Percentiles rank a stretch among this genome's conserved stretches.
Evolutionary conservation across 2,329 filamentous ascomycete species (phyloP).

Genomic region (Penicillium rolfsii): DNA sequence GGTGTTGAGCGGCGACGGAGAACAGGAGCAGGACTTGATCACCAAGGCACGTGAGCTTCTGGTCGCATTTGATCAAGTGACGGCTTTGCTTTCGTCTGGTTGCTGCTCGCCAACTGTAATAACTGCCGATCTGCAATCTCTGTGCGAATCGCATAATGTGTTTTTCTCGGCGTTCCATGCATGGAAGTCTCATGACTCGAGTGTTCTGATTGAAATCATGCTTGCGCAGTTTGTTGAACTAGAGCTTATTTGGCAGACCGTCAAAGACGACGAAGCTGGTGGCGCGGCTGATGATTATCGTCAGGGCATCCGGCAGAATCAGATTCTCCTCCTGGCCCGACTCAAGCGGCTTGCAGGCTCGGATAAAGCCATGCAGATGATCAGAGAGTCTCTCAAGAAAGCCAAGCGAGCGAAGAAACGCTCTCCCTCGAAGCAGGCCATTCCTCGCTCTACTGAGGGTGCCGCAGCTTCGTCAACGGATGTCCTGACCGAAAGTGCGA

Average conservation of each 20-base stretch:
- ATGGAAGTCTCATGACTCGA: slow-evolving; percentile 67
- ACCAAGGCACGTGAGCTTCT: slow-evolving; percentile 63
- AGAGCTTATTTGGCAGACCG: slow-evolving; percentile 68
- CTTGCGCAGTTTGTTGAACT: slow-evolving; percentile 67
- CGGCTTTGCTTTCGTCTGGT: slow-evolving; percentile 53
- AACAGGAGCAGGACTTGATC: slow-evolving; percentile 65
- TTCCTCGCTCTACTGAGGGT: slow-evolving; percentile 58
- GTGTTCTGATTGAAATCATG: slow-evolving; percentile 67
- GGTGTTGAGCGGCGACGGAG: slow-evolving; percentile 63
- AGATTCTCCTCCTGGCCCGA: slow-evolving; percentile 64
- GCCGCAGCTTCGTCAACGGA: slow-evolving; percentile 38
- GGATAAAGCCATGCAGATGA: slow-evolving; percentile 62
- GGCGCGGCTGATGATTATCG: slow-evolving; percentile 66
- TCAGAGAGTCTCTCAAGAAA: slow-evolving; percentile 64
- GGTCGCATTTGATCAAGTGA: slow-evolving; percentile 57
- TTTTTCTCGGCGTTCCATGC: slow-evolving; percentile 67
- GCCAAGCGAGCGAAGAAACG: slow-evolving; percentile 58
- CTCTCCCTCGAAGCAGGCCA: slow-evolving; percentile 58
- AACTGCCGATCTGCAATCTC: slow-evolving; percentile 51
- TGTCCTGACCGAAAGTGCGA: slow-evolving; percentile 41
- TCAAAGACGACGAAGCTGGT: slow-evolving; percentile 64
- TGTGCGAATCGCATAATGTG: slow-evolving; percentile 61
- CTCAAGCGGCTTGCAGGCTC: slow-evolving; percentile 65
- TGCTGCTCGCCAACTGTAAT: slow-evolving; percentile 46
- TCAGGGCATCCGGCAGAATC: slow-evolving; percentile 67